These are phyloP conservation scores for Thielaviopsis populi DNA, from an alignment of 2,329 filamentous ascomycete species.

Conservation along the genomic window DNA sequence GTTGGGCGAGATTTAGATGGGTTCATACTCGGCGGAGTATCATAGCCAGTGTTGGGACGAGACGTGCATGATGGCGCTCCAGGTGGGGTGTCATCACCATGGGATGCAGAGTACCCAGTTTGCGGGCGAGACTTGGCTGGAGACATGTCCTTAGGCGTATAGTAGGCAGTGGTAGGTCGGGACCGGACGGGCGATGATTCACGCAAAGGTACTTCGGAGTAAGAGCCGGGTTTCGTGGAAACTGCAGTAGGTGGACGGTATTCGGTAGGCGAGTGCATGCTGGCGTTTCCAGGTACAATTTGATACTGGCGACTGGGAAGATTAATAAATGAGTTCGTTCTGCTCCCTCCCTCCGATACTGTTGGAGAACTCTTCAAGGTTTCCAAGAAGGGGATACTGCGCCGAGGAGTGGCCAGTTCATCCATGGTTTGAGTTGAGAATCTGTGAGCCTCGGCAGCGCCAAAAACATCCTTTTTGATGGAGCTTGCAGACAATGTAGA, in stretches of 20 bases:
- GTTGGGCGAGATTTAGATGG: conserved; percentile 14
- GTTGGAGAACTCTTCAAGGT: conserved; percentile 52
- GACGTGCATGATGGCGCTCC: conserved; percentile 15
- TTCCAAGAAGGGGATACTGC: conserved; percentile 62
- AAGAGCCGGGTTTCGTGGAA: conserved; percentile 30
- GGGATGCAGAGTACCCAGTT: conserved; percentile 17
- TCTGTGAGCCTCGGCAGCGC: conserved; percentile 8
- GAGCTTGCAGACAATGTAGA: conserved; percentile 24
- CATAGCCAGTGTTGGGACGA: background rate
- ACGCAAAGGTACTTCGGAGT: conserved; percentile 34
- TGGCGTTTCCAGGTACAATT: conserved; percentile 26
- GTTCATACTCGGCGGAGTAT: conserved; percentile 12
- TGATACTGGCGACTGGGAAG: conserved; percentile 43
- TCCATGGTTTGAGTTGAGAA: conserved; percentile 10
- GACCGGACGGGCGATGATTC: conserved; percentile 22
- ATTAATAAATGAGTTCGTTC: conserved; percentile 39
- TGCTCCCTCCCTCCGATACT: conserved; percentile 29
- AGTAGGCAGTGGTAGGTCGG: conserved; percentile 7
- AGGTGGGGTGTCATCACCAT: background rate
- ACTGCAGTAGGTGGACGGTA: conserved; percentile 11
- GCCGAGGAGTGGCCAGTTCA: conserved; percentile 24
- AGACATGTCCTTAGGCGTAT: conserved; percentile 5
- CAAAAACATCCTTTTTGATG: conserved; percentile 12
- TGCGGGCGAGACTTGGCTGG: conserved; percentile 19
- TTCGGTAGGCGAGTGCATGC: conserved; percentile 3